A percentile compares a stretch with the other conserved stretches of the same genome.
phyloP scores from a whole-genome alignment of 2,329 filamentous ascomycete species.

The Parafenestella ontariensis region DNA sequence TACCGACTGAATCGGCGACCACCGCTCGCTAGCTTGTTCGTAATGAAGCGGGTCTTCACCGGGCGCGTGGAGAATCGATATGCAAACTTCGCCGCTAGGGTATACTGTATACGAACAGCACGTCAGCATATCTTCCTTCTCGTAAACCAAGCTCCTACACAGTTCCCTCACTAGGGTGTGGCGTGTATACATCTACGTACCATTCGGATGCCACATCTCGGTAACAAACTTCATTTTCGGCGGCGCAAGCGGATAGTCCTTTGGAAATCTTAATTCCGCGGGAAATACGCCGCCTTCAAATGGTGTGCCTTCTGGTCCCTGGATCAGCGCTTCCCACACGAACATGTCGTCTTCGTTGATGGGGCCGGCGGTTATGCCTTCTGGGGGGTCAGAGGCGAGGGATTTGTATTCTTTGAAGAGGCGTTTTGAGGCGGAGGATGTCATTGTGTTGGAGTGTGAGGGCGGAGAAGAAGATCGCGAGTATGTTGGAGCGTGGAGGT shows the following conservation, averaged over 20 bases:
- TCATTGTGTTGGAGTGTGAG: slow-evolving; percentile 45
- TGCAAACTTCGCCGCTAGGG: slow-evolving; percentile 85
- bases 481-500: background rate
- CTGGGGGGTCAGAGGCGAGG: slow-evolving; percentile 92
- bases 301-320: slow-evolving; percentile 92
- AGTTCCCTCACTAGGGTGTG: background rate
- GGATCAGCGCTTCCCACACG: slow-evolving; percentile 94
- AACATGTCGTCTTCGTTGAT: slow-evolving; percentile 94
- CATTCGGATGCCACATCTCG: slow-evolving; percentile 93
- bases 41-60: slow-evolving; percentile 95
- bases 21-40: slow-evolving; percentile 87
- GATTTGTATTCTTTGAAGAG: slow-evolving; percentile 96
- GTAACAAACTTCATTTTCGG: slow-evolving; percentile 87
- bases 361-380: slow-evolving; percentile 95
- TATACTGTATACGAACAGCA: slow-evolving; percentile 69
- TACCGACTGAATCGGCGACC: slow-evolving; percentile 92
- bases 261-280: slow-evolving; percentile 81
- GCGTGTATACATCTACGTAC: slow-evolving; percentile 58
- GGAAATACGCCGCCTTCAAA: slow-evolving; percentile 97
- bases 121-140: slow-evolving; percentile 4
- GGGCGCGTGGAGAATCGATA: slow-evolving; percentile 94
- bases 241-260: slow-evolving; percentile 84
- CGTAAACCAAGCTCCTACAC: too few relatives aligned
- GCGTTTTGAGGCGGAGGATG: slow-evolving; percentile 69
- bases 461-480: background rate